Evolutionary conservation across 2,329 filamentous ascomycete species (phyloP), one percentile per base, ranked within the genome.

Genomic region (Sphaerulina vaccinii): DNA sequence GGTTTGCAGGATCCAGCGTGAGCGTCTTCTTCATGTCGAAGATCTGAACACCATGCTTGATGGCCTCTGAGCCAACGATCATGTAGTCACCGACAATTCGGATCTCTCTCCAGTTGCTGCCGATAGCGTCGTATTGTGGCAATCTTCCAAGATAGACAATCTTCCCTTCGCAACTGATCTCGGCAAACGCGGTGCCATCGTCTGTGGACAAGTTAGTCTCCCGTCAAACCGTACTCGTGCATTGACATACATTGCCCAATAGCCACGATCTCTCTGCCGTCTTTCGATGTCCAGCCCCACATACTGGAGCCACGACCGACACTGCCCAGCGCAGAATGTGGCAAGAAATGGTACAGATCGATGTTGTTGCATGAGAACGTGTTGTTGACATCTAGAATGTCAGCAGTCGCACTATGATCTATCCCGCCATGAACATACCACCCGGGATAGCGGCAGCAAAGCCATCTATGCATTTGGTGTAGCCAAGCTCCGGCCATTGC

Each of bases 1-100:
- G 75, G 18, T 55, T 68, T 1, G 66, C 68, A 1, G 74, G 72
- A 64, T 76, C 70, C 49, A 81, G 63, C 29, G 69, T 67, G 45
- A 79, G 70, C 10, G 81, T 70, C 70, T 76, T 83, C 61, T 72
- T 76, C 78, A 83, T 76, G 68, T 85, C 81, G 61, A 85, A 85
- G 66, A 84, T 75, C 66, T 46, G 32, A 13, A 85, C 75, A 27
- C 79, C 78, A 65, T 84, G 81, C 59, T 73, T 65, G 44, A 64
- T 59, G 36, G 77, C 75, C 56, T 77, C 74, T 15, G 61, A 47
- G 46, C 73, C 73, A 42, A 75, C 73, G 52, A 75, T 67, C 62
- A 72, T 68, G 51, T 70, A 67, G 59, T 75, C 51, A 59, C 67
- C 71, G 57, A 73, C 70, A 2, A 64, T 69, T 15, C 72, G 67